These are phyloP conservation scores for Rhodofomes roseus DNA, from an alignment of 1,284 basidiomycete genomes.

Conservation along the genomic window DNA sequence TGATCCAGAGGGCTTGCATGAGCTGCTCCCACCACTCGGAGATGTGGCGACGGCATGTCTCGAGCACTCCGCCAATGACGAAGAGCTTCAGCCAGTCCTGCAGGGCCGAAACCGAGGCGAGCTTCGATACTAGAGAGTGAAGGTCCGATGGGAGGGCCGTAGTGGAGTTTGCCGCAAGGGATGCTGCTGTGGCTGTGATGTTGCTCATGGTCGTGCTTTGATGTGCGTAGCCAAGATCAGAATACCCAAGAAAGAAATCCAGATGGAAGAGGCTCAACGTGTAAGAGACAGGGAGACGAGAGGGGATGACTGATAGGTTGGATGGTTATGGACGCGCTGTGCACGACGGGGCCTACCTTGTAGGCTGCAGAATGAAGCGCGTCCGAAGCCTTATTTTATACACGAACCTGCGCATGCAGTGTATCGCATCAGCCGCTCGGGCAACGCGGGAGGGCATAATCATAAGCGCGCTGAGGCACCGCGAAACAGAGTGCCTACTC, in stretches of 20 bases:
- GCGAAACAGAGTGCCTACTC: too few relatives aligned
- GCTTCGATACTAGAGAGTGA: conserved; percentile 5
- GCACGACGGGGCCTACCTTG: too few relatives aligned
- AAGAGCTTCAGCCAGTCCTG: conserved; percentile 29
- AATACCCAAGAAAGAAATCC: background rate
- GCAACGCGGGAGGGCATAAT: too few relatives aligned
- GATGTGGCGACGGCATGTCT: conserved; percentile 13
- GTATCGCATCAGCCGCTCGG: too few relatives aligned
- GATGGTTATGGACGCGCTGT: too few relatives aligned
- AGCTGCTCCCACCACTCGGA: conserved; percentile 8
- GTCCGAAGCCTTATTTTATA: too few relatives aligned
- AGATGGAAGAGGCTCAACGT: too few relatives aligned
- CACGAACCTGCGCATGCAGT: too few relatives aligned
- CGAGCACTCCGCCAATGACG: conserved; percentile 20
- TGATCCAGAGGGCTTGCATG: conserved; percentile 17
- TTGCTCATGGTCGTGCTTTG: background rate
- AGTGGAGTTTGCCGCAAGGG: background rate
- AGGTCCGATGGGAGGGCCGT: background rate
- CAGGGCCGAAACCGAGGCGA: conserved; percentile 15
- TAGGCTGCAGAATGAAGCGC: too few relatives aligned
- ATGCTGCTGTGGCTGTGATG: background rate
- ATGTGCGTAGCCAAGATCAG: background rate
- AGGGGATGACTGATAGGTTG: too few relatives aligned
- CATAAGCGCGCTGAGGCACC: too few relatives aligned
- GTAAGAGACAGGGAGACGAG: too few relatives aligned